A percentile compares a stretch with the other conserved stretches of the same genome.
Conservation (phyloP, 192 early-diverging fungal genomes). For the Linnemannia zychae region DNA sequence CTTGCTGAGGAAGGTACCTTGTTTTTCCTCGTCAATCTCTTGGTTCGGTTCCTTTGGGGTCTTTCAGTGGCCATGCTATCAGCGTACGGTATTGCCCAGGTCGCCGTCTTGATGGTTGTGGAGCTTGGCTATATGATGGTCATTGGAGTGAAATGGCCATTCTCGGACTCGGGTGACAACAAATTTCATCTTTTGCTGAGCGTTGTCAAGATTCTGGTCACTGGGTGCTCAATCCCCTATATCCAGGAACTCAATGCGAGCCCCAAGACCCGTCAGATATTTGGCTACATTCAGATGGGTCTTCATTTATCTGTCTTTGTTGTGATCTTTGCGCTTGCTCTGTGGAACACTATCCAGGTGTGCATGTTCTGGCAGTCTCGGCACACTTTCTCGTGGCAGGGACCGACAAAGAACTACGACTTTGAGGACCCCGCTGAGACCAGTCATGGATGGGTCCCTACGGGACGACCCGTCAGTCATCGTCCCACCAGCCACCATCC, state of each 20-base stretch:
- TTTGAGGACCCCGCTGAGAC: conserved; percentile 16
- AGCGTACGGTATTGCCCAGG: conserved; percentile 60
- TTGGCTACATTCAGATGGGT: conserved; percentile 60
- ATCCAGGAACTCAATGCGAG: conserved; percentile 28
- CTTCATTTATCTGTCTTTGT: conserved; percentile 59
- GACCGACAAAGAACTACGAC: conserved; percentile 28
- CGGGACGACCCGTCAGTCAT: conserved; percentile 24
- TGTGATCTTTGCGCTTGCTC: conserved; percentile 51
- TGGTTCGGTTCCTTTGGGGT: conserved; percentile 55
- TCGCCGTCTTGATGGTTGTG: conserved; percentile 50
- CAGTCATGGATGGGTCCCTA: conserved; percentile 23
- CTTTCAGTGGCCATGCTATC: conserved; percentile 57
- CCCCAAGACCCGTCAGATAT: conserved; percentile 44
- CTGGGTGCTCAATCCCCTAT: conserved; percentile 56
- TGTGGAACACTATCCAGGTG: conserved; percentile 52
- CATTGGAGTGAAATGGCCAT: conserved; percentile 60
- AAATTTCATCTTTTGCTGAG: conserved; percentile 51
- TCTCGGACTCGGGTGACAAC: conserved; percentile 54
- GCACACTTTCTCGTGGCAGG: conserved; percentile 22
- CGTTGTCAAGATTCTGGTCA: conserved; percentile 44
- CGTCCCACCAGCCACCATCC: not conserved
- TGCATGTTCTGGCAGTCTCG: conserved; percentile 45
- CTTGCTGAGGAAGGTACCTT: conserved; percentile 54
- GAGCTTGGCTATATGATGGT: conserved; percentile 58
- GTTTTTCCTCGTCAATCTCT: conserved; percentile 53